Conservation (phyloP, 352 stramenopile genomes). For the Plasmopara muralis region DNA sequence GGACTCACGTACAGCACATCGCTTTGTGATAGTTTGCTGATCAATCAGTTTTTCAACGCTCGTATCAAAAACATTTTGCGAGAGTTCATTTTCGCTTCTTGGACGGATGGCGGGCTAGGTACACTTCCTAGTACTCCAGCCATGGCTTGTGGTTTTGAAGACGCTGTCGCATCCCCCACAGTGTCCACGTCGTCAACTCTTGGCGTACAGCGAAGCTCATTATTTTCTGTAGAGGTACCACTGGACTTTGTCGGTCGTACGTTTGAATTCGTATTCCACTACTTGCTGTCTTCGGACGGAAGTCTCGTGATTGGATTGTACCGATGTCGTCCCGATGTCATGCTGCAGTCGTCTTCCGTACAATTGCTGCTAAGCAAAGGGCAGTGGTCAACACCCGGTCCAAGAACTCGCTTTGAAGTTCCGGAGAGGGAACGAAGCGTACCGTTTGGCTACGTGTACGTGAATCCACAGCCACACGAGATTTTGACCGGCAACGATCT, state of each 20-base stretch:
- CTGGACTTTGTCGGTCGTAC: conserved; percentile 72
- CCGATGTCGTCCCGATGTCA: conserved; percentile 52
- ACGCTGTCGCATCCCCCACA: conserved; percentile 11
- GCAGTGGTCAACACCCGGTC: conserved; percentile 10
- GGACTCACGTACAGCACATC: conserved; percentile 80
- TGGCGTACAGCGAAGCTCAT: conserved; percentile 54
- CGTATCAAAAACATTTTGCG: conserved; percentile 82
- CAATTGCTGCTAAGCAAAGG: conserved; percentile 9
- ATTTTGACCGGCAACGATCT: conserved; percentile 69
- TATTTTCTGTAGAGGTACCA: conserved; percentile 70
- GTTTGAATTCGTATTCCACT: conserved; percentile 78
- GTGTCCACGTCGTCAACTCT: conserved; percentile 27
- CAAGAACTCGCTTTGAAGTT: conserved; percentile 43
- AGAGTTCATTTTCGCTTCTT: conserved; percentile 80
- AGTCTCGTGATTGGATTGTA: conserved; percentile 73
- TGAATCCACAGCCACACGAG: conserved; percentile 67
- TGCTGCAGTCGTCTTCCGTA: conserved; percentile 20
- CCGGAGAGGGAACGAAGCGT: conserved; percentile 50
- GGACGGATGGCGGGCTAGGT: conserved; percentile 42
- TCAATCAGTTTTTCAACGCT: conserved; percentile 84
- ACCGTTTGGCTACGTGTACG: conserved; percentile 76
- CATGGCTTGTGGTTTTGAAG: conserved; percentile 7
- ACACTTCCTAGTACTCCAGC: conserved; percentile 12
- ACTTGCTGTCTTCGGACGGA: conserved; percentile 63
- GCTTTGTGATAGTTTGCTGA: conserved; percentile 75